phyloP scores from a whole-genome alignment of 495 filamentous ascomycete species.

The Talaromyces proteolyticus region DNA sequence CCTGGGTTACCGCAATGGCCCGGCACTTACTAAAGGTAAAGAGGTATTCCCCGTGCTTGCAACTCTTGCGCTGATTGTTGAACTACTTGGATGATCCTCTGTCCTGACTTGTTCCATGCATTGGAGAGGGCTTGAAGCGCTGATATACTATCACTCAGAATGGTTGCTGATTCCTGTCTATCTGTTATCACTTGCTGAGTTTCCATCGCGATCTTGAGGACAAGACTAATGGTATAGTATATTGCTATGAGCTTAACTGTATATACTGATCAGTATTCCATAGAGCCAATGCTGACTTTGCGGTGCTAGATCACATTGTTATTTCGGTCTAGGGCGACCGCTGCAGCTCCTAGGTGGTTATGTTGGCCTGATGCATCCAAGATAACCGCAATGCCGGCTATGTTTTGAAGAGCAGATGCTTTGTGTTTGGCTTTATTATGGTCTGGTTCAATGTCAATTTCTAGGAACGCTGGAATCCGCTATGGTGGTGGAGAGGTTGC shows the following conservation, averaged over 20 bases:
- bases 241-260: constrained; percentile 16
- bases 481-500: constrained; percentile 11
- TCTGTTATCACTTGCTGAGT: background rate
- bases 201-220: constrained; percentile 6
- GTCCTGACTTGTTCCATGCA: constrained; percentile 11
- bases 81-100: constrained; percentile 13
- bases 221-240: constrained; percentile 14
- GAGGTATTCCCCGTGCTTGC: constrained; percentile 1
- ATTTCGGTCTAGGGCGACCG: no score
- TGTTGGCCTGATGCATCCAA: no score
- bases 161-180: no score
- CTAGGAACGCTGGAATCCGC: constrained; percentile 6
- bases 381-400: no score
- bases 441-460: constrained; percentile 13
- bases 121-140: constrained; percentile 13
- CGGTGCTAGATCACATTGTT: background rate
- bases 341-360: no score
- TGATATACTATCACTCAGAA: constrained; percentile 14
- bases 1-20: constrained; percentile 8
- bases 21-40: constrained; percentile 15
- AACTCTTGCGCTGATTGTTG: constrained; percentile 7
- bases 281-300: constrained; percentile 16
- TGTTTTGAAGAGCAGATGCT: no score
- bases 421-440: constrained; percentile 11
- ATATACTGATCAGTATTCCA: constrained; percentile 17